Base-by-base conservation (phyloP, 1,139 yeast genomes). In the Meyerozyma carpophila region DNA sequence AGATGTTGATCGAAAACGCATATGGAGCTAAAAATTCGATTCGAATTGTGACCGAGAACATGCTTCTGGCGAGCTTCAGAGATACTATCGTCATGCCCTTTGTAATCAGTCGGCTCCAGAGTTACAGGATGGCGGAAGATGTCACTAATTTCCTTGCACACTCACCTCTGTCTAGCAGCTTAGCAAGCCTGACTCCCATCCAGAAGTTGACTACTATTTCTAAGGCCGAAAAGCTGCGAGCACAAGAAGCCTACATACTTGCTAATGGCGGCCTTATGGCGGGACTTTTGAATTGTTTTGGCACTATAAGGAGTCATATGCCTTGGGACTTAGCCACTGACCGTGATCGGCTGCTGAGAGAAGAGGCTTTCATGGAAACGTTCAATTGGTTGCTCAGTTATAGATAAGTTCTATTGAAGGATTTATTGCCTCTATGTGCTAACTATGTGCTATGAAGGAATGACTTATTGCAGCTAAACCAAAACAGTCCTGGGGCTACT, bases 31-130 rank as follows among this genome's bases (percentile, higher is more conserved):
- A 40, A 4, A 42, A 44, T 10, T 26, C 44, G 4, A 27, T 50
- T 9, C 55, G 49, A n/a, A 56, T 69, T 6, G 62, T 63, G 26
- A 57, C 69, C 5, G 74, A 70, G 41, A 55, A 49, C 26, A 51
- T 62, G 3, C 47, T 69, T 5, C 48, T 70, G 5, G 46, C 55
- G 18, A 60, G 71, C 3, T 70, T 68, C 45, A 56, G 68, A 41
- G 68, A 66, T 31, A 54, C 58, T 8, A 50, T 70, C 7, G 44
- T 70, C 2, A 44, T 54, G 13, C 75, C 76, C 1, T 56, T 62
- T 26, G 48, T 69, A 8, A 43, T 56, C 5, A 53, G 51, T 16
- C 48, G 70, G 36, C 53, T 32, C 10, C 18, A 14, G 31, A 9
- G 20, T 24, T 39, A 20, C 13, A 40, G 27, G 34, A 26, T n/a